Evolutionary conservation across 306 rosid genomes (phyloP).

Genomic region (Quercus variabilis): DNA sequence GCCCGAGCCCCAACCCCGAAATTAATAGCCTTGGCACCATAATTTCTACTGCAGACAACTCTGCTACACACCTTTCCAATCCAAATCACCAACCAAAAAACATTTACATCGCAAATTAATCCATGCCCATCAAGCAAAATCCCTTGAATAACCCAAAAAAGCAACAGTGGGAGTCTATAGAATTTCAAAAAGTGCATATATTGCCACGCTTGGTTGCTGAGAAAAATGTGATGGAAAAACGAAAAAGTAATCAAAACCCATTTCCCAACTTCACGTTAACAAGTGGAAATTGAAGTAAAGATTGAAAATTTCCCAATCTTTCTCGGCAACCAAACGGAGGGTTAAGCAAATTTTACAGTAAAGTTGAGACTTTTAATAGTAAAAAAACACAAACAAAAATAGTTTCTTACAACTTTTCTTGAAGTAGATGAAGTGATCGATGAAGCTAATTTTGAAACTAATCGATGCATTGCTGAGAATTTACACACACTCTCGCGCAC

Average conservation of each 20-base stretch:
- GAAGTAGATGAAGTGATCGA: slow-evolving; percentile 47
- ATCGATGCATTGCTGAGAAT: slow-evolving; percentile 63
- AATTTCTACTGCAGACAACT: slow-evolving; percentile 50
- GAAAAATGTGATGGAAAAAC: neutral
- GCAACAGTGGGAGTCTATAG: neutral
- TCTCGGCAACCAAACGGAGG: neutral
- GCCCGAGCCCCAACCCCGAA: slow-evolving; percentile 93
- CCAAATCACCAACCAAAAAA: slow-evolving; percentile 1
- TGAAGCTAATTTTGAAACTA: slow-evolving; percentile 63
- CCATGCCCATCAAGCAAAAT: neutral
- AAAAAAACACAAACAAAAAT: neutral
- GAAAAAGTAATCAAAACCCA: neutral
- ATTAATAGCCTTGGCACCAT: slow-evolving; percentile 74
- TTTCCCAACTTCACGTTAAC: neutral
- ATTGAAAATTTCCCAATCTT: neutral
- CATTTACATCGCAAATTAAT: neutral
- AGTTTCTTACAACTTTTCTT: slow-evolving; percentile 48
- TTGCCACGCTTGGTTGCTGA: neutral
- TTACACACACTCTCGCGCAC: too few species aligned
- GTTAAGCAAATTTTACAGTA: neutral
- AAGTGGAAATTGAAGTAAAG: neutral
- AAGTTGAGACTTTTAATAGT: neutral
- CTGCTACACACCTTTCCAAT: slow-evolving; percentile 42
- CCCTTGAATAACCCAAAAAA: neutral
- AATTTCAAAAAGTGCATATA: too few species aligned